Evolutionary conservation across 345 rosid species (phyloP), one percentile per base, ranked within the genome.

Genomic region (Trapa incisa): DNA sequence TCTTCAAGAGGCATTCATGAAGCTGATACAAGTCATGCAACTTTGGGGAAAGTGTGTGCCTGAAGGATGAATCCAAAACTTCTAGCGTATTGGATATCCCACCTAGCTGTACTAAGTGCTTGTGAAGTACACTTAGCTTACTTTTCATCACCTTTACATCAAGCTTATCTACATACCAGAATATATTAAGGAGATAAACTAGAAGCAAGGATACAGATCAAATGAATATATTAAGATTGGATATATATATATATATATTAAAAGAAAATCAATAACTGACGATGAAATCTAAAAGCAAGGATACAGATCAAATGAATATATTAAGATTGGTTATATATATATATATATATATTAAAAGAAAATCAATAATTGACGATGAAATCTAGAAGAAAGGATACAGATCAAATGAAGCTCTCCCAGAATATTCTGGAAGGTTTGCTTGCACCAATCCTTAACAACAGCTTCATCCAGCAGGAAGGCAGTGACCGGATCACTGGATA

Each of bases 381-480:
- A 41, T 50, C 56, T 50, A 77, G 54, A 68, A 58, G 64, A 39
- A 81, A 85, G 96, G 96, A 95, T 91, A 95, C 99, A 91, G 60
- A 91, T 91, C 65, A 65, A 69, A 69, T 75, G 81, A 81, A 95
- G 89, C 75, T 86, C 90, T 65, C 68, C 68, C 65, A 75, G 47
- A 48, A 87, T 82, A 72, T 76, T 85, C 71, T 70, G 73, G 81
- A 87, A 95, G 39, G 87, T 82, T 70, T 82, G 80, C 82, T 88
- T 91, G 83, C 94, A 92, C 99, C 97, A 95, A 72, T 95, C 96
- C 85, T 95, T 95, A 73, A 95, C 86, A 68, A 89, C 97, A 73
- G 86, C 97, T 84, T 95, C 99, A 85, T 95, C 99, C 83, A 95
- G 76, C 96, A 91, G 82, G 94, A 88, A 89, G 42, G 99, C 89